Base-by-base conservation (phyloP, 2,329 filamentous ascomycete genomes). In the Colletotrichum melonis region DNA sequence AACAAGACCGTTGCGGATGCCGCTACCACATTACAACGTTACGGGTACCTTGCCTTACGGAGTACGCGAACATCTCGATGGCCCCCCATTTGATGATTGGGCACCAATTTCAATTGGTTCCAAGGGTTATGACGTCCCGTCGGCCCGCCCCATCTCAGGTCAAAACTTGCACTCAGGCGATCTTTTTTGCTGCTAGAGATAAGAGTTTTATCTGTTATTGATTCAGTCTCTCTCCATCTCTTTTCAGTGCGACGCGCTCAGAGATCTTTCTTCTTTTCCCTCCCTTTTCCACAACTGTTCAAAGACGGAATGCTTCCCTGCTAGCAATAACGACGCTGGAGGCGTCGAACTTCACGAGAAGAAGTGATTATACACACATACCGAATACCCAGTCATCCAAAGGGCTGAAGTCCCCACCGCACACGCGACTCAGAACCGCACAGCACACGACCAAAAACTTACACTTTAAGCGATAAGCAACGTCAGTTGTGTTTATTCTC, bases 281-380 rank as follows among this genome's bases (percentile, higher is more conserved):
- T 19, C 24, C 16, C 28, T 28, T 35, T 9, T 35, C 32, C 32
- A 35, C 14, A 57, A 42, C n/a, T 30, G 54, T 42, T 26, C 54
- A 49, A 35, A 63, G 55, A 70, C 65, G 56, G 60, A 52, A 73
- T 73, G 67, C 67, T 70, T 70, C 60, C 60, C 14, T 49, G 71
- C 32, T 73, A 69, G 58, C 71, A 42, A 28, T 49, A 63, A 38
- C 71, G 71, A 65, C 67, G 67, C 71, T 73, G 71, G 71, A 71
- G 62, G 71, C 71, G 71, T 73, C 71, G 62, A 49, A 69, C 56
- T 73, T 65, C 46, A 66, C 22, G 62, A 57, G 55, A 60, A 55
- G 63, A 70, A 73, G 67, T 70, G 46, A 22, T 24, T n/a, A 9
- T 16, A 58, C 24, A 59, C 38, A n/a, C 26, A 26, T 24, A 28